Conservation (phyloP, 2,329 filamentous ascomycete genomes). For the Ascochyta fabae region DNA sequence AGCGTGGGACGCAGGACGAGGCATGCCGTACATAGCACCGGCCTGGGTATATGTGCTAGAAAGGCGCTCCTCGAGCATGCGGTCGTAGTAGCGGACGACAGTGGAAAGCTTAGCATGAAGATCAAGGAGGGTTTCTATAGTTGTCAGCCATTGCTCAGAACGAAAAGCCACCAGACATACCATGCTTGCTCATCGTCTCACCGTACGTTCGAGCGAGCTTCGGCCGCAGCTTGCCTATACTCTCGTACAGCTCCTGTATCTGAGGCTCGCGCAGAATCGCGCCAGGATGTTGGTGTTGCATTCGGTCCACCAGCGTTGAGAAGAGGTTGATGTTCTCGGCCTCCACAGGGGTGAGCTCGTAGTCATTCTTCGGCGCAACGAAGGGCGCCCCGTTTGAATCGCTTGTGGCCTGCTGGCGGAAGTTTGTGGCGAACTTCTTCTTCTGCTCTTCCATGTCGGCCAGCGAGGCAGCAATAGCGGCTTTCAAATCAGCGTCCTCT, state of each 20-base stretch:
- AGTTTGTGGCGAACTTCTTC: slow-evolving; percentile 80
- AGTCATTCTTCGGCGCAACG: slow-evolving; percentile 82
- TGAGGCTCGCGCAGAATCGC: slow-evolving; percentile 97
- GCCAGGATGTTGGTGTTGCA: slow-evolving; percentile 93
- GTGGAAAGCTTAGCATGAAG: slow-evolving; percentile 94
- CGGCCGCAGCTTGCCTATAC: slow-evolving; percentile 89
- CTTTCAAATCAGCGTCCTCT: slow-evolving; percentile 90
- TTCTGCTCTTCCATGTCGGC: slow-evolving; percentile 99
- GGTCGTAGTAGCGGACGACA: slow-evolving; percentile 95
- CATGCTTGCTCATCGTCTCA: slow-evolving; percentile 99
- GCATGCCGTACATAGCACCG: slow-evolving; percentile 50
- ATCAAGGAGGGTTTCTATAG: slow-evolving; percentile 84
- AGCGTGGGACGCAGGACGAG: slow-evolving; percentile 62
- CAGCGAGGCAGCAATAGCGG: slow-evolving; percentile 91
- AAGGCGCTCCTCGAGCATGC: slow-evolving; percentile 94
- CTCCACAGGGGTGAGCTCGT: slow-evolving; percentile 91
- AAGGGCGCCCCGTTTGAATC: slow-evolving; percentile 57
- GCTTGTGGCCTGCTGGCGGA: slow-evolving; percentile 76
- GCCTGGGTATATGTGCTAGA: slow-evolving; percentile 92
- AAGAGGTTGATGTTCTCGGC: slow-evolving; percentile 98
- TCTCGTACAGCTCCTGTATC: slow-evolving; percentile 97
- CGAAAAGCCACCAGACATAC: slow-evolving; percentile 56
- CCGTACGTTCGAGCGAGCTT: slow-evolving; percentile 96
- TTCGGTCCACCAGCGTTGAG: slow-evolving; percentile 86
- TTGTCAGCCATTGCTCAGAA: slow-evolving; percentile 41